Percentiles rank a stretch among this genome's conserved stretches.
Conservation (phyloP, 1,284 basidiomycete species). For the Austroboletus sp. region DNA sequence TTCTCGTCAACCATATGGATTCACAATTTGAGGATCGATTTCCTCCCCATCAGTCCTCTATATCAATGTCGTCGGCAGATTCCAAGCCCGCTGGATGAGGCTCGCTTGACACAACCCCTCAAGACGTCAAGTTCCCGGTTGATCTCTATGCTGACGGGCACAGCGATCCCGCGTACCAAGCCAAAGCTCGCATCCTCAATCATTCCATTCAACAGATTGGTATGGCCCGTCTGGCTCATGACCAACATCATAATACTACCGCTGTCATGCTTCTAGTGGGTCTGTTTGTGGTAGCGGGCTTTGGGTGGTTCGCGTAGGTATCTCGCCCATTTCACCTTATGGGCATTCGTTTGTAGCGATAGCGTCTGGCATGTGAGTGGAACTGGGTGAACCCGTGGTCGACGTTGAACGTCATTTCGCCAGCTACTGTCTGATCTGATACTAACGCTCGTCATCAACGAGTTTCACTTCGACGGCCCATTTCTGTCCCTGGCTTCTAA, state of each 20-base stretch:
- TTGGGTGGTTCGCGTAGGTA: slow-evolving; percentile 66
- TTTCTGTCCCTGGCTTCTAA: slow-evolving; percentile 55
- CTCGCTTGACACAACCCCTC: neutral
- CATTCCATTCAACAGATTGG: slow-evolving; percentile 55
- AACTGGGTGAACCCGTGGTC: neutral
- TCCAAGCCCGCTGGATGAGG: neutral
- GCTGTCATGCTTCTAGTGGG: slow-evolving; percentile 37
- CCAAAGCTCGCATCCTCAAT: slow-evolving; percentile 54
- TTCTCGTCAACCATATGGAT: too few species aligned
- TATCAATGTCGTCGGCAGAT: neutral
- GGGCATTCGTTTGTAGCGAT: slow-evolving; percentile 29
- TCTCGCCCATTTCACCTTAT: neutral
- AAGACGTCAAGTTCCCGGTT: neutral
- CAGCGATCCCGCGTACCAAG: slow-evolving; percentile 49
- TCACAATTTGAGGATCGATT: neutral
- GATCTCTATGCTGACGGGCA: slow-evolving; percentile 42
- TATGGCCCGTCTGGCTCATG: slow-evolving; percentile 9
- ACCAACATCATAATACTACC: too few species aligned
- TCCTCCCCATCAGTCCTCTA: neutral
- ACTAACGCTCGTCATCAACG: slow-evolving; percentile 49
- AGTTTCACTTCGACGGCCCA: slow-evolving; percentile 51
- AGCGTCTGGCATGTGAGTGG: slow-evolving; percentile 44
- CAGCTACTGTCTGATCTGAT: slow-evolving; percentile 52
- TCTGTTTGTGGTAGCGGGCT: slow-evolving; percentile 55
- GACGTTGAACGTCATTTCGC: neutral